Evolutionary conservation across 495 filamentous ascomycete genomes (phyloP), one percentile per base, ranked within the genome.

Genomic region (Penicillium malachiteum): DNA sequence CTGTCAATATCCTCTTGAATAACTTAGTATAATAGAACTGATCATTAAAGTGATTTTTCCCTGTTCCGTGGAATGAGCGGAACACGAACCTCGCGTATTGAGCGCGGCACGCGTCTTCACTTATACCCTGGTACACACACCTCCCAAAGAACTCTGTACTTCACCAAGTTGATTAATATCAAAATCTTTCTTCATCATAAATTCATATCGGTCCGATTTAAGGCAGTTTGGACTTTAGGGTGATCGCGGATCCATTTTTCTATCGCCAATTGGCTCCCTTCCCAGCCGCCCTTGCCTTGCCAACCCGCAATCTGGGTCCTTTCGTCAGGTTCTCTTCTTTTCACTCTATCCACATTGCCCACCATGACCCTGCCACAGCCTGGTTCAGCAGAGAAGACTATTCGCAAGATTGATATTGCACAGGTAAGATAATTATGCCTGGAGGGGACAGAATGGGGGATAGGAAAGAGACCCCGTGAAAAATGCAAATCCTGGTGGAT

Each of bases 351-450:
- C 21, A 48, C 51, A 43, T 55, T 55, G 34, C 55, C 52, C 57
- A 65, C 56, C 63, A 77, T 77, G 74, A 63, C 69, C 57, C 54
- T 65, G 35, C 60, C 62, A 44, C 66, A 66, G 49, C 66, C 71
- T 46, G 56, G 63, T 52, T 71, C 63, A 42, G 69, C 72, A 41
- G 74, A 77, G 59, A 71, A 70, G 59, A 72, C 73, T 2, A 72
- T 76, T 63, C 74, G 73, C 44, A 78, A 77, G 64, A 76, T 75
- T 48, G 72, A 78, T 59, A 86, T 96, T 60, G 89, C 90, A 65
- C 93, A 93, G 86, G 92, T 96, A 79, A 63, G 78, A n/a, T 6
- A 10, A 46, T 13, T 8, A 3, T 12, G 2, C 12, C 5, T 7
- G 14, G 11, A 13, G 3, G 26, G 30, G n/a, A 46, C 21, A 12